phyloP scores from a whole-genome alignment of 2,329 filamentous ascomycete genomes.

The Aquanectria penicillioides region DNA sequence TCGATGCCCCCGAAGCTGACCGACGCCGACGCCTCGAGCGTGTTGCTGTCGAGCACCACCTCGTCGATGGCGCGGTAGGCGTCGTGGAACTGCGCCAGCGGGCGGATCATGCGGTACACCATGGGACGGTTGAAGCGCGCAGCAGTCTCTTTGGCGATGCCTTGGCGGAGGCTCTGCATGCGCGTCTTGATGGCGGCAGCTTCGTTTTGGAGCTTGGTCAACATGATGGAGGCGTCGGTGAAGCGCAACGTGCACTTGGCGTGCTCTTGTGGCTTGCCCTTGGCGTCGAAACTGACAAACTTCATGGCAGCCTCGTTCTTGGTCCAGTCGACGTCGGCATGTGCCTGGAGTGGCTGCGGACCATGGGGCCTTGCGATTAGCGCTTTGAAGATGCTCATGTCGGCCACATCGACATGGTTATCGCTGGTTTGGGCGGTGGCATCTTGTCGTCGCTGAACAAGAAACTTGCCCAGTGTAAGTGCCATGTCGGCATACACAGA shows the following conservation, averaged over 20 bases:
- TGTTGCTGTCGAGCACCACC: not conserved
- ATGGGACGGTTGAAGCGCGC: not conserved
- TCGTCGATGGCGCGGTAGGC: constrained; percentile 3
- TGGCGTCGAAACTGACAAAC: not conserved
- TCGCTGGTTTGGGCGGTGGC: not conserved
- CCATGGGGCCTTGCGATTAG: not conserved
- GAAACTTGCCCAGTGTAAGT: constrained; percentile 19
- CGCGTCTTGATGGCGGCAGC: not conserved
- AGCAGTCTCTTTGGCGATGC: not conserved
- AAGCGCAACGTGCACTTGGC: not conserved
- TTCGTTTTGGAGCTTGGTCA: not conserved
- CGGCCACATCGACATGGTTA: not conserved
- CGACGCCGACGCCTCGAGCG: not conserved
- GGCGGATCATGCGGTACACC: constrained; percentile 9
- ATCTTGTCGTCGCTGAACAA: constrained; percentile 2
- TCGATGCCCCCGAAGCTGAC: not conserved
- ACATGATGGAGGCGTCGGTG: not conserved
- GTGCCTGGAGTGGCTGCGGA: not conserved
- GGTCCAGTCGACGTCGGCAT: constrained; percentile 10
- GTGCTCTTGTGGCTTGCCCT: not conserved
- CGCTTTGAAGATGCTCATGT: not conserved
- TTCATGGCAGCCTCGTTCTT: constrained; percentile 1
- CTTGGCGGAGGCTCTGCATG: not conserved
- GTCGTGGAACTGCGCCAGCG: constrained; percentile 1
- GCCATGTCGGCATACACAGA: constrained; percentile 31